phyloP scores from a whole-genome alignment of 306 rosid species.

The Gleditsia sinensis region DNA sequence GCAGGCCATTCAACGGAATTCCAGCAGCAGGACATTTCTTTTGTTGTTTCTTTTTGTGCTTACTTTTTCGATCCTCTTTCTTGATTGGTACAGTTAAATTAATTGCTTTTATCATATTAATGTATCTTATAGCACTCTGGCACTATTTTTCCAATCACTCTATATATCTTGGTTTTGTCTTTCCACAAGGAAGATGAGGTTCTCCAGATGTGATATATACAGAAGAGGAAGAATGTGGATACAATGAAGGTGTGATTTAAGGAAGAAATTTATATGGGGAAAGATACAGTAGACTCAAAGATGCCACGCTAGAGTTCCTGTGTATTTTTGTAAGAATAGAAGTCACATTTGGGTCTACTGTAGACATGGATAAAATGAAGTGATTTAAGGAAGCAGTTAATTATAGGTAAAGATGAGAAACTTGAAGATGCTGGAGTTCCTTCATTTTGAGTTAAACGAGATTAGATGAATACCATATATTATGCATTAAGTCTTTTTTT shows the following conservation, averaged over 20 bases:
- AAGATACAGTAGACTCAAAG: neutral
- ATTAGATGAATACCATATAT: neutral
- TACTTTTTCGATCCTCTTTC: conserved; percentile 82
- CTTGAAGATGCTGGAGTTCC: no score
- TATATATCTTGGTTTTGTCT: conserved; percentile 17
- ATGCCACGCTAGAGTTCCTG: no score
- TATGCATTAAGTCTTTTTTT: no score
- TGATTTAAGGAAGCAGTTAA: neutral
- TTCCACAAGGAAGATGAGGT: conserved; percentile 10
- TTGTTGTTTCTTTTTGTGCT: conserved; percentile 83
- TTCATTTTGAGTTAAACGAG: neutral
- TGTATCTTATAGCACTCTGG: neutral
- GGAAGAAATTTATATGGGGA: conserved; percentile 30
- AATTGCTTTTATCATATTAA: conserved; percentile 15
- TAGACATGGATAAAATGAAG: no score
- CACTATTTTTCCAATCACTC: conserved; percentile 8
- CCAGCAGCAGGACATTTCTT: conserved; percentile 92
- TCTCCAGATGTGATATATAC: conserved; percentile 6
- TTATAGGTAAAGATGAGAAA: neutral
- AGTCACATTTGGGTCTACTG: neutral
- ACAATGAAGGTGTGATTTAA: neutral
- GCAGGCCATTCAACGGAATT: conserved; percentile 85
- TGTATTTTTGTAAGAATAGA: no score
- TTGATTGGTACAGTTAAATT: conserved; percentile 86
- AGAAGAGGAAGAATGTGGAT: neutral